Base-by-base conservation (phyloP, 2,329 filamentous ascomycete species). In the Thelonectria rubi region DNA sequence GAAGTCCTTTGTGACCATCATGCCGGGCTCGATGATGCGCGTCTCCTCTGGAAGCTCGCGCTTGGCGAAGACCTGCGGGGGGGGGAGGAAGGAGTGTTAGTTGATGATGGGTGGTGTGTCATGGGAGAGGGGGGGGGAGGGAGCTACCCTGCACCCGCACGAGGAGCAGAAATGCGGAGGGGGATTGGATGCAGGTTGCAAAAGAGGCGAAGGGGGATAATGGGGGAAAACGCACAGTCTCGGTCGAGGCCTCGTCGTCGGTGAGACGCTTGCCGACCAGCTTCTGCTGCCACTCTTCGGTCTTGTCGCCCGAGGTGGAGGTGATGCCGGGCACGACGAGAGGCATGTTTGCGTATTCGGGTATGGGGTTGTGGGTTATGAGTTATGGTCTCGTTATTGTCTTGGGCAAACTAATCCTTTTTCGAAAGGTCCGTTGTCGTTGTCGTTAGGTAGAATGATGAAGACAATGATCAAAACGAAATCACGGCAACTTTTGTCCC, bases 191-290 rank as follows among this genome's bases (percentile, higher is more conserved):
- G n/a, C n/a, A n/a, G n/a, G n/a, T n/a, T n/a, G n/a, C n/a, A n/a
- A n/a, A n/a, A n/a, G n/a, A n/a, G n/a, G n/a, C n/a, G n/a, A n/a
- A n/a, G n/a, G n/a, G n/a, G n/a, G n/a, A n/a, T n/a, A n/a, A n/a
- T n/a, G n/a, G n/a, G n/a, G n/a, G n/a, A 49, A 26, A 47, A 9
- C 81, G 56, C 76, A 89, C 87, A 9, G 81, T 85, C 73, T 85
- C 84, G 65, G 78, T 83, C 55, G 80, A 80, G 17, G 60, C 12
- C 17, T 76, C 73, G 10, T 69, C 85, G n/a, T 72, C 86, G 11
- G 81, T 81, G 12, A 89, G 75, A 49, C 81, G 88, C 84, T 89
- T 90, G 72, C 87, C 87, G 47, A 86, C 82, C 5, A 90, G 79
- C 80, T 88, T 88, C 76, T 82, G 83, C 66, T 77, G 78, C 87